These are phyloP conservation scores for Chlamydomonas asymmetrica DNA, from an alignment of 139 green algal species.

Conservation along the genomic window DNA sequence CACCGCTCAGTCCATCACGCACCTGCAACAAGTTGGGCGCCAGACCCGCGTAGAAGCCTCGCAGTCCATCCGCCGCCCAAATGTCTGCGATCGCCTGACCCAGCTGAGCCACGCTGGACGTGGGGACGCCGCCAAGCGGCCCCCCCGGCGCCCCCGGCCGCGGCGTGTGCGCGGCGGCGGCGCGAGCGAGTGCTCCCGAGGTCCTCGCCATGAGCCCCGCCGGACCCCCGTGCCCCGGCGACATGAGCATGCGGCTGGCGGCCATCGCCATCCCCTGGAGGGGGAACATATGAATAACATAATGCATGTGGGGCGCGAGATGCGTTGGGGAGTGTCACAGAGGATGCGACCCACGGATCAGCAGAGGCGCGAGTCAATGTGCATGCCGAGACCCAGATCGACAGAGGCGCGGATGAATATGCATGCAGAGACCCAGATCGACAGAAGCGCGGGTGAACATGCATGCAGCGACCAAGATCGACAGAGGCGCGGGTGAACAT, in stretches of 20 bases:
- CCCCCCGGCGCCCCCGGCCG: neutral
- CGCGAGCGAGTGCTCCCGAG: too few relatives aligned
- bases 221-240: neutral
- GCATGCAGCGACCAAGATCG: neutral
- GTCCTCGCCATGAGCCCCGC: too few relatives aligned
- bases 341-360: too few relatives aligned
- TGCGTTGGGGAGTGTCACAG: too few relatives aligned
- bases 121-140: neutral
- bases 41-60: conserved; percentile 58
- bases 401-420: too few relatives aligned
- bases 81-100: conserved; percentile 32
- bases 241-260: neutral
- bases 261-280: neutral
- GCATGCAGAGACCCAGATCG: too few relatives aligned
- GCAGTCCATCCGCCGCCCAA: conserved; percentile 33
- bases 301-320: too few relatives aligned
- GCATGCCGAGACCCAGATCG: too few relatives aligned
- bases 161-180: neutral
- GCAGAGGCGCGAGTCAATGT: too few relatives aligned
- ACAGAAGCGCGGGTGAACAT: neutral
- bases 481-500: neutral
- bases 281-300: neutral
- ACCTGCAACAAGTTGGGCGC: conserved; percentile 56
- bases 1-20: neutral
- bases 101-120: conserved; percentile 3